A percentile compares a stretch with the other conserved stretches of the same genome.
These are phyloP conservation scores for Cardamine occulta DNA, from an alignment of 345 rosid genomes.

Conservation along the genomic window DNA sequence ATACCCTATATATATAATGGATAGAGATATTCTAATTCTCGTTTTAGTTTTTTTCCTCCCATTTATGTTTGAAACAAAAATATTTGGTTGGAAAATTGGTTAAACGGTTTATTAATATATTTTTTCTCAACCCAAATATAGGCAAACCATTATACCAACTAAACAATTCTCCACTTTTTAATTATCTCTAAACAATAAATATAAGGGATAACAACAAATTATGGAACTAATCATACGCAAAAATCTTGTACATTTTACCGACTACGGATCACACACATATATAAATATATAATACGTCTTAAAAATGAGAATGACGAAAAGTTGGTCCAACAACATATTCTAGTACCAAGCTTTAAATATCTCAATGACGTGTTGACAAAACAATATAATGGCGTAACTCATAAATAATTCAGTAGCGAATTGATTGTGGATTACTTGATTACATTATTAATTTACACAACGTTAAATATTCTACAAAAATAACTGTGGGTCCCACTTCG, in stretches of 20 bases:
- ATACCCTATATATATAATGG: no score
- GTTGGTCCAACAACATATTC: conserved; percentile 37
- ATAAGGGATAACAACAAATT: background rate
- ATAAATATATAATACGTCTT: background rate
- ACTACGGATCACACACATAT: background rate
- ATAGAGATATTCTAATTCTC: no score
- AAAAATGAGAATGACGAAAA: conserved; percentile 9
- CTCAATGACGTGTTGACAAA: conserved; percentile 31
- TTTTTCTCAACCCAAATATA: no score
- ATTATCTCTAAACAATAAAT: background rate
- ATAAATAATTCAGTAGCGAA: background rate
- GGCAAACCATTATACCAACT: background rate
- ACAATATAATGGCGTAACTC: background rate
- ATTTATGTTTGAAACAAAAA: no score
- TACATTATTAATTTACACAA: background rate
- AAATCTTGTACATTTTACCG: background rate
- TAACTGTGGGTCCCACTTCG: conserved; percentile 14
- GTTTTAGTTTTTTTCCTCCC: no score
- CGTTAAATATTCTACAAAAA: conserved; percentile 18
- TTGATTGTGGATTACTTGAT: background rate
- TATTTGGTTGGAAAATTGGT: no score
- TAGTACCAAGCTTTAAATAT: background rate
- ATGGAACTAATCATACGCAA: background rate
- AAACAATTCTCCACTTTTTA: background rate
- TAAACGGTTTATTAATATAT: no score